Base-by-base conservation (phyloP, 805 yeast genomes). In the Nematodospora valgi region DNA sequence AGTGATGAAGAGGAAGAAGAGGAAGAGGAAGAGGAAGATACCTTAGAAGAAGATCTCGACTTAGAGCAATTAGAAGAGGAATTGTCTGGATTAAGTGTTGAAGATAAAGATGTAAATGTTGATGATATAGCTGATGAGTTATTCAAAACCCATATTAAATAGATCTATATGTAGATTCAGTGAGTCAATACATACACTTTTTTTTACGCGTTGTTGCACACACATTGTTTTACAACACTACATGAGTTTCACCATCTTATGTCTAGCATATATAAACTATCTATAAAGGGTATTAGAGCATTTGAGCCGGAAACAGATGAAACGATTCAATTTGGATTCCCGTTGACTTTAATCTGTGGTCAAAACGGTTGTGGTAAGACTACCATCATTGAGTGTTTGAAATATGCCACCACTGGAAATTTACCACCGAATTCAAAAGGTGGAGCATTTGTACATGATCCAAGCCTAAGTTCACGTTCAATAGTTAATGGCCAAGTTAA, bases 321-420 rank as follows among this genome's bases (percentile, higher is more conserved):
- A 53, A 81, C 89, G 0, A 86, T 93, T 40, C 86, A 85, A 51
- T 93, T 93, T 60, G 88, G 89, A 11, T 75, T 76, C 31, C 99
- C 99, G 0, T 63, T 93, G 52, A 93, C 98, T 0, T 68, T 93
- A 31, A 91, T 93, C 35, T 95, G 95, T 19, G 99, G 99, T 0
- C 84, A 84, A 34, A 93, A 93, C 59, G 98, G 98, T 21, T 83
- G 95, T 19, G 98, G 98, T 8, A 91, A 93, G 56, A 93, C 98
- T 0, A 89, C 98, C 1, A 81, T 93, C 38, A 94, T 93, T 43
- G 99, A 93, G 58, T 88, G 97, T 55, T 68, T 93, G 41, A 77
- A 88, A 54, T 93, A 88, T 58, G 91, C 94, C 14, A 87, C 98
- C 8, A 91, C 98, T 0, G 98, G 98, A 7, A 93, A 84, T 51